Conservation (phyloP, 257 asterid genomes). For the Gentiana macrophylla region DNA sequence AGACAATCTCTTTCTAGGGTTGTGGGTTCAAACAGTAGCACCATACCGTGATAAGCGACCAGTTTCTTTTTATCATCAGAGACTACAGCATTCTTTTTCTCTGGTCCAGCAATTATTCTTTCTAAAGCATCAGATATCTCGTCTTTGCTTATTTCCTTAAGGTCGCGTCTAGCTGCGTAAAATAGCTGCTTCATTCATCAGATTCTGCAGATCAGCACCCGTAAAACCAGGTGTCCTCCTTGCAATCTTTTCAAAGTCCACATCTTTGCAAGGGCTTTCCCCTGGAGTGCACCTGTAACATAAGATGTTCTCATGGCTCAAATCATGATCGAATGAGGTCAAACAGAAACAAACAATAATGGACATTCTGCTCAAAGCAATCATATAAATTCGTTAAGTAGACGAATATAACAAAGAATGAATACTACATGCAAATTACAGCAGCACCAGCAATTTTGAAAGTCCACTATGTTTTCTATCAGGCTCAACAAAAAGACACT, state of each 20-base stretch:
- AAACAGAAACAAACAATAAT: no score
- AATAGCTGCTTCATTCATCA: slow-evolving; percentile 99
- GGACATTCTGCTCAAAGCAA: no score
- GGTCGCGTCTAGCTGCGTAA: slow-evolving; percentile 96
- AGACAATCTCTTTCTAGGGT: not conserved
- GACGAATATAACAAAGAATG: no score
- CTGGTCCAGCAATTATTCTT: slow-evolving; percentile 98
- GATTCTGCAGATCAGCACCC: slow-evolving; percentile 95
- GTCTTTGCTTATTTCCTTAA: slow-evolving; percentile 95
- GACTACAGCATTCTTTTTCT: slow-evolving; percentile 97
- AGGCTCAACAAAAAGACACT: no score
- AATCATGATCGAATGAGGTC: no score
- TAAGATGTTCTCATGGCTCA: not conserved
- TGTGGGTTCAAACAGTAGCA: not conserved
- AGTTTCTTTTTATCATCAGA: slow-evolving; percentile 92
- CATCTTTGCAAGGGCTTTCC: slow-evolving; percentile 95
- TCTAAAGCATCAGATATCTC: slow-evolving; percentile 97
- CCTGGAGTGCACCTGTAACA: slow-evolving; percentile 69
- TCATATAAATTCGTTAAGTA: no score
- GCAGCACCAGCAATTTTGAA: no score
- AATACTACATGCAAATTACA: no score
- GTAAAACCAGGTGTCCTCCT: slow-evolving; percentile 99
- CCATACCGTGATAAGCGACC: slow-evolving; percentile 85
- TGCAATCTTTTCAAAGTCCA: slow-evolving; percentile 87
- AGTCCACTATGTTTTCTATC: no score